phyloP scores from a whole-genome alignment of 163 green algal genomes.

The Smithsoniella earleae region DNA sequence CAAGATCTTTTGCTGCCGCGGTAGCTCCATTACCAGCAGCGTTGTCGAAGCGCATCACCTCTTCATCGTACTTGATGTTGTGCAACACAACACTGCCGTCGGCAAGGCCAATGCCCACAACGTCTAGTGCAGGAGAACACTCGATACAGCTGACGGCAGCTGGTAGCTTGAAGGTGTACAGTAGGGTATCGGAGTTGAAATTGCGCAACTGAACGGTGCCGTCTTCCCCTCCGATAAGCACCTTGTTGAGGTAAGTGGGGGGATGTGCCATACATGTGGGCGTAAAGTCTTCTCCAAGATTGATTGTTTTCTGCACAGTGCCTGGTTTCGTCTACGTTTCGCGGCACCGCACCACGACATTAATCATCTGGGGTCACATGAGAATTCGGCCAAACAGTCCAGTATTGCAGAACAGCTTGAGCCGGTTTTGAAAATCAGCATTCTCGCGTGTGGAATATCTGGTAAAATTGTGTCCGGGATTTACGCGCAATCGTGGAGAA shows the following conservation, averaged over 20 bases:
- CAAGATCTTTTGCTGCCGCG: too few species aligned
- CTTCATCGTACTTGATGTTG: slow-evolving; percentile 74
- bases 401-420: too few species aligned
- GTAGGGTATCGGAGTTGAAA: slow-evolving; percentile 50
- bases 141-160: slow-evolving; percentile 53
- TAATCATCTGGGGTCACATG: too few species aligned
- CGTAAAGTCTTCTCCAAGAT: slow-evolving; percentile 53
- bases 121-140: slow-evolving; percentile 77
- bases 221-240: slow-evolving; percentile 63
- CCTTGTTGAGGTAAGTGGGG: slow-evolving; percentile 96
- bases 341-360: too few species aligned
- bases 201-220: slow-evolving; percentile 83
- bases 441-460: too few species aligned
- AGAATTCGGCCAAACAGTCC: too few species aligned
- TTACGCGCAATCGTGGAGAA: not conserved
- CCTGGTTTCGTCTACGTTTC: not conserved
- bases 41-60: slow-evolving; percentile 56
- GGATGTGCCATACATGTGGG: slow-evolving; percentile 83
- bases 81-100: slow-evolving; percentile 70
- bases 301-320: slow-evolving; percentile 37
- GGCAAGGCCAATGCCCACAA: slow-evolving; percentile 75
- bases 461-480: not conserved
- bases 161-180: slow-evolving; percentile 60
- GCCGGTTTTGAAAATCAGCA: not conserved
- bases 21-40: too few species aligned